These are phyloP conservation scores for Spiromastix sp. DNA, from an alignment of 2,329 filamentous ascomycete species.

Conservation along the genomic window DNA sequence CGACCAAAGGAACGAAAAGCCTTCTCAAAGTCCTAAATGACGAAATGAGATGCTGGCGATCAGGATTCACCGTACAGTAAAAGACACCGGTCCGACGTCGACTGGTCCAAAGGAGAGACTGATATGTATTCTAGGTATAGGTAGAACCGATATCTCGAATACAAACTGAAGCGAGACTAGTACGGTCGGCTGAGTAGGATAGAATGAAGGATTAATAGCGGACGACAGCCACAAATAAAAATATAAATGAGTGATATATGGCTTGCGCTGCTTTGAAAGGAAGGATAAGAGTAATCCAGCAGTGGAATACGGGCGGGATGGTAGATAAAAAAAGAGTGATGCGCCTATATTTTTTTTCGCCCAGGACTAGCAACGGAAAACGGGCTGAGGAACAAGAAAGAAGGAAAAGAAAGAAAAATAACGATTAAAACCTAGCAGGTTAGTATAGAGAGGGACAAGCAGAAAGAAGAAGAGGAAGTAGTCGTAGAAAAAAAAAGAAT, in stretches of 20 bases:
- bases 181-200: too few species aligned
- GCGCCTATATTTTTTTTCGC: neutral
- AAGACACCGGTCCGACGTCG: conserved; percentile 8
- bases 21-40: too few species aligned
- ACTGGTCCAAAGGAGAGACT: conserved; percentile 24
- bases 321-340: neutral
- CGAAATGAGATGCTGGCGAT: neutral
- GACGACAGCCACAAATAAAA: neutral
- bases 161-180: conserved; percentile 21
- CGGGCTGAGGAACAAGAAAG: conserved; percentile 20
- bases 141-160: conserved; percentile 10
- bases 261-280: neutral
- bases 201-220: neutral
- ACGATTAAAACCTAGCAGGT: too few species aligned
- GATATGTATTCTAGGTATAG: conserved; percentile 16
- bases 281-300: neutral
- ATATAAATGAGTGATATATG: neutral
- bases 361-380: conserved; percentile 3
- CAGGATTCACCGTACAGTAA: conserved; percentile 3
- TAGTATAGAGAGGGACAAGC: conserved; percentile 18
- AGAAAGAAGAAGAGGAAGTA: conserved; percentile 23
- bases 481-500: conserved; percentile 22
- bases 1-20: neutral
- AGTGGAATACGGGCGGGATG: neutral
- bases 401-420: conserved; percentile 24